Evolutionary conservation across 805 yeast genomes (phyloP).

Genomic region (Scheffersomyces coipomensis): DNA sequence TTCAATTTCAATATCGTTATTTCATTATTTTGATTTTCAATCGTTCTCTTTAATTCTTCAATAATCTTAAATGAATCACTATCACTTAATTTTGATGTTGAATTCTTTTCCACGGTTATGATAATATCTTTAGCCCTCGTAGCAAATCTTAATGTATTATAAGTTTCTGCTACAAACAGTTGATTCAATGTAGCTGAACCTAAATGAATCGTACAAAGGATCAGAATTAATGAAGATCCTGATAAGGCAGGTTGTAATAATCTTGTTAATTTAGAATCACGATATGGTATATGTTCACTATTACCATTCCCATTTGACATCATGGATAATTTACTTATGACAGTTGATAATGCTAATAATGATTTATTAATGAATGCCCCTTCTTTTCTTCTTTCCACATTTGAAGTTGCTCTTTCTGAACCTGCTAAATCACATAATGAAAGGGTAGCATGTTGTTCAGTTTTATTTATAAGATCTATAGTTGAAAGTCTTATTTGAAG

Average conservation of each 20-base stretch:
- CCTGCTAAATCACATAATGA: constrained; percentile 96
- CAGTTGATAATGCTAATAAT: constrained; percentile 83
- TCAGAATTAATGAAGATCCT: constrained; percentile 80
- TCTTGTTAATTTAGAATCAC: constrained; percentile 91
- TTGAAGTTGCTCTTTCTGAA: constrained; percentile 79
- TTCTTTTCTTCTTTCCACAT: constrained; percentile 82
- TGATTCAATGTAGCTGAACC: constrained; percentile 36
- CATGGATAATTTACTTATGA: constrained; percentile 73
- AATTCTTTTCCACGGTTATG: constrained; percentile 60
- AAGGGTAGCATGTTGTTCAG: constrained; percentile 54
- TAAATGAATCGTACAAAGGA: constrained; percentile 83
- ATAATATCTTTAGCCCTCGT: constrained; percentile 87
- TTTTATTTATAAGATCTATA: constrained; percentile 38
- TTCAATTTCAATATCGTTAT: constrained; percentile 34
- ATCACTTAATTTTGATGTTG: constrained; percentile 33
- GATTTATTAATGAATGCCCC: constrained; percentile 94
- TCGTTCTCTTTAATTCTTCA: constrained; percentile 53
- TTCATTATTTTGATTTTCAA: constrained; percentile 62
- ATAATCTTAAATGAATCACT: constrained; percentile 43
- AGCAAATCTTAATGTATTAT: constrained; percentile 87
- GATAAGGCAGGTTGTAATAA: constrained; percentile 88
- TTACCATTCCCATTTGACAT: constrained; percentile 22
- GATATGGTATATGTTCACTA: constrained; percentile 76
- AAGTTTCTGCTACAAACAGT: constrained; percentile 68
- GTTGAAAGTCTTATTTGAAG: constrained; percentile 62